A percentile compares a stretch with the other conserved stretches of the same genome.
Conservation (phyloP, 306 rosid species). For the Amphicarpaea edgeworthii region DNA sequence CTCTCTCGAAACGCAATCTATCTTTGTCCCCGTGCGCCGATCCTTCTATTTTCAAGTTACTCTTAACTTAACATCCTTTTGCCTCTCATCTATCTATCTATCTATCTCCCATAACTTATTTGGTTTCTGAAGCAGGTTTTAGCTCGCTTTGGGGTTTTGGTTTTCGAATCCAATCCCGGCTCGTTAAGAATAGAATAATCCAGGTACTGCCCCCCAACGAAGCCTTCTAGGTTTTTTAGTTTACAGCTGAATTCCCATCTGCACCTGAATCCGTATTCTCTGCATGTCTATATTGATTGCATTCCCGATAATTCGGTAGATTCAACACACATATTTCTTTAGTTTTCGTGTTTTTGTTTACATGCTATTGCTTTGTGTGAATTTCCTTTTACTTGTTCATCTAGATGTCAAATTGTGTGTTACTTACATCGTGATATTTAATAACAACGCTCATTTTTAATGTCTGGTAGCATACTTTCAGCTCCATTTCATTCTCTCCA, state of each 20-base stretch:
- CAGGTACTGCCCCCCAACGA: constrained; percentile 3
- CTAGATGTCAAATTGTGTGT: neutral
- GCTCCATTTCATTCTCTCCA: neutral
- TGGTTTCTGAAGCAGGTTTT: constrained; percentile 12
- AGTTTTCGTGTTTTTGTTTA: neutral
- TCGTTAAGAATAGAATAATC: neutral
- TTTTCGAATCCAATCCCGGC: constrained; percentile 11
- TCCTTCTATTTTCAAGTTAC: constrained; percentile 34
- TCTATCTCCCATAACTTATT: neutral
- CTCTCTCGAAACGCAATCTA: constrained; percentile 7
- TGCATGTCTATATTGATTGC: neutral
- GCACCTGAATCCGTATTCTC: neutral
- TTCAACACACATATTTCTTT: neutral
- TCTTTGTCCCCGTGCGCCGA: neutral
- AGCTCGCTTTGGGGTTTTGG: constrained; percentile 38
- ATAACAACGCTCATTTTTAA: neutral
- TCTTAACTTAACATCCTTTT: constrained; percentile 15
- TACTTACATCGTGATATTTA: neutral
- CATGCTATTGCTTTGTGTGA: neutral
- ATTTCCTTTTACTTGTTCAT: constrained; percentile 11
- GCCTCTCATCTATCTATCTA: too few species aligned
- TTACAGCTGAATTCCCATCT: too few species aligned
- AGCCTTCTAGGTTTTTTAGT: constrained; percentile 17
- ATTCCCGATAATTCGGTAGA: constrained; percentile 11
- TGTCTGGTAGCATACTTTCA: neutral